Conservation (phyloP, 169 alveolate species). For the Cryptosporidium felis region DNA sequence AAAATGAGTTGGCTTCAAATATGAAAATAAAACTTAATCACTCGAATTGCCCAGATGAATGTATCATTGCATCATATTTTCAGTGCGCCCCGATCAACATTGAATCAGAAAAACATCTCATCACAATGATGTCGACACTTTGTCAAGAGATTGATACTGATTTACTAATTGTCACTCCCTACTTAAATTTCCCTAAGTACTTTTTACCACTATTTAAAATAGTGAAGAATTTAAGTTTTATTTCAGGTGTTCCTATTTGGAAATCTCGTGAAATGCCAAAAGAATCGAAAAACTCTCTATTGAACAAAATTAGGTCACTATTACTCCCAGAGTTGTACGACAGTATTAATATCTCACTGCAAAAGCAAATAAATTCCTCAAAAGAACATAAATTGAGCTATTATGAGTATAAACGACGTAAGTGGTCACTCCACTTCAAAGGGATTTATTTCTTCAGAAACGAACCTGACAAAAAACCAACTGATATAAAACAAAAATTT, state of each 20-base stretch:
- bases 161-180: constrained; percentile 5
- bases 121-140: neutral
- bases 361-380: neutral
- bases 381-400: neutral
- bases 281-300: neutral
- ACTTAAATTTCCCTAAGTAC: constrained; percentile 32
- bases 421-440: constrained; percentile 40
- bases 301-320: neutral
- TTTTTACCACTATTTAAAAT: neutral
- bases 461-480: too few relatives aligned
- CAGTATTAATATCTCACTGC: constrained; percentile 1
- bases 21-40: neutral
- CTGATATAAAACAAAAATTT: neutral
- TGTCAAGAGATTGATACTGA: neutral
- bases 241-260: constrained; percentile 33
- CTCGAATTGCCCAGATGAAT: neutral
- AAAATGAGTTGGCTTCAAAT: neutral
- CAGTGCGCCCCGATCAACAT: constrained; percentile 34
- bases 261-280: neutral
- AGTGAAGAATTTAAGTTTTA: neutral
- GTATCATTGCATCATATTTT: constrained; percentile 1
- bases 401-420: neutral
- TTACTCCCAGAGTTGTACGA: constrained; percentile 8
- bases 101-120: neutral
- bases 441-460: constrained; percentile 53